Evolutionary conservation across 106 monocot genomes (phyloP), one percentile per base, ranked within the genome.

Genomic region (Dendrobium nobile): DNA sequence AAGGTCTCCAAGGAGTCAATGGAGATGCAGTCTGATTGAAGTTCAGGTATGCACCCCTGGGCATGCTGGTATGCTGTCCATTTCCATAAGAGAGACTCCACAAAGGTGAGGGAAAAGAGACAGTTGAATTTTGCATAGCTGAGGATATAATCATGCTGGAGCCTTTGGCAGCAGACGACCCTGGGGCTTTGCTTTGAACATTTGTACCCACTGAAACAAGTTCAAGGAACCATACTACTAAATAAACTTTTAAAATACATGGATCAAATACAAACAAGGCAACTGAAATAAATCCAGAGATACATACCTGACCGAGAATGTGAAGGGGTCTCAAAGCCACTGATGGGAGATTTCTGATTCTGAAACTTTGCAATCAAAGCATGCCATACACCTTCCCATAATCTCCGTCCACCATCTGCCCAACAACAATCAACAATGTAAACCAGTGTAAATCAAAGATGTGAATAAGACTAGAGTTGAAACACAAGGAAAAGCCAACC

Each of bases 341-440:
- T 81, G 59, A 78, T 65, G 72, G 89, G 84, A 33, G 92, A 87
- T 67, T 87, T 94, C 72, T 88, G 92, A 77, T 80, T 94, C 51
- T 89, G 81, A 78, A 79, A 88, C 72, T 82, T 90, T 79, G 87
- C 90, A 26, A 78, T 67, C 18, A 86, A 83, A 79, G 78, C 80
- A 82, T 55, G 92, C 96, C 88, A 94, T 18, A 84, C 65, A 88
- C 77, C 72, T 51, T 88, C 90, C 96, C 96, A 97, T 73, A 61
- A 31, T 67, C 82, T 82, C 56, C 90, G 87, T 83, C 92, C 88
- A 78, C 79, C 86, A 86, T 84, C 93, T 97, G 75, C 73, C 43
- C 48, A 56, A 70, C 7, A 61, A 15, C 5, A 78, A 78, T 17
- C 20, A 67, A 51, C 3, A 42, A 65, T 13, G 41, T 9, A 82